These are phyloP conservation scores for Phytophthora pini DNA, from an alignment of 352 stramenopile species.

Conservation along the genomic window DNA sequence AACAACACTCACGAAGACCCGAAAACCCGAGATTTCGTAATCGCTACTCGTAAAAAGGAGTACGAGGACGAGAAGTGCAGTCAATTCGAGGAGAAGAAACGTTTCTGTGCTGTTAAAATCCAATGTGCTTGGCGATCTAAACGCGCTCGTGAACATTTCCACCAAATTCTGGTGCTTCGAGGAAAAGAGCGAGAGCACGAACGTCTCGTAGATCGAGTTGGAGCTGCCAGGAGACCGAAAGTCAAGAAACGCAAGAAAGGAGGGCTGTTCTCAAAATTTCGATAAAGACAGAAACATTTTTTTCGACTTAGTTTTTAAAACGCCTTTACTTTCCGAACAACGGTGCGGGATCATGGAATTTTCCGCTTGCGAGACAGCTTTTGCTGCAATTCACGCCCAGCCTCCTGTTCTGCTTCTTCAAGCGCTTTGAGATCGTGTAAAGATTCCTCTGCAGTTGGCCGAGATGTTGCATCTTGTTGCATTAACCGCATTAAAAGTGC, in stretches of 20 bases:
- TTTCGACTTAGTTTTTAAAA: too few species aligned
- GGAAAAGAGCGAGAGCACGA: conserved; percentile 74
- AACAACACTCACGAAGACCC: conserved; percentile 30
- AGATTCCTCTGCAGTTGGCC: too few species aligned
- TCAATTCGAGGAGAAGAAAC: conserved; percentile 54
- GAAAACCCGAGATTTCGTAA: conserved; percentile 43
- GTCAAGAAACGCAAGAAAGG: conserved; percentile 13
- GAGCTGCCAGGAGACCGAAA: conserved; percentile 20
- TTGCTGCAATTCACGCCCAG: too few species aligned
- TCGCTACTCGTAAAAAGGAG: conserved; percentile 45
- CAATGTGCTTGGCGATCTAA: conserved; percentile 84
- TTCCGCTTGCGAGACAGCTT: too few species aligned
- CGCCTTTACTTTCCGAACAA: too few species aligned
- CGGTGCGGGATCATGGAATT: too few species aligned
- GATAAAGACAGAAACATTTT: not conserved
- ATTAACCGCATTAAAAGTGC: too few species aligned
- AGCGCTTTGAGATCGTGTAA: too few species aligned
- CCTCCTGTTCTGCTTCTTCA: too few species aligned
- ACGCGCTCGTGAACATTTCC: conserved; percentile 63
- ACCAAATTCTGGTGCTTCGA: conserved; percentile 59
- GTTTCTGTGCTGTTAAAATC: conserved; percentile 63
- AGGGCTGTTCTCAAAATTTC: conserved; percentile 26
- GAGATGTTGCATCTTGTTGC: too few species aligned
- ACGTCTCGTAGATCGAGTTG: conserved; percentile 33
- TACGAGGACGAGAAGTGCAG: conserved; percentile 40